A percentile compares a stretch with the other conserved stretches of the same genome.
Evolutionary conservation across 345 rosid genomes (phyloP).

Genomic region (Rhodamnia rubescens): DNA sequence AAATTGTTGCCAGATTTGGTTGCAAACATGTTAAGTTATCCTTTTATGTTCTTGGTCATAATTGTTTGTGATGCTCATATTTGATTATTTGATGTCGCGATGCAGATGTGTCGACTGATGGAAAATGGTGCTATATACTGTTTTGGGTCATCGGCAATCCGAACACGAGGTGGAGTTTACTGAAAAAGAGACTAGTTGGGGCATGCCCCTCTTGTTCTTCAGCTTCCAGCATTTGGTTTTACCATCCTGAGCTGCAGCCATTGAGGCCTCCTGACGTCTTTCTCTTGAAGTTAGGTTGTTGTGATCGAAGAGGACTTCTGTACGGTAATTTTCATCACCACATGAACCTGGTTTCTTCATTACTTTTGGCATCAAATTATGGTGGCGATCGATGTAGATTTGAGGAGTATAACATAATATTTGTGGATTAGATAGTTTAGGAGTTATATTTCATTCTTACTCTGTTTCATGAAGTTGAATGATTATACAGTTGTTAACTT

Average conservation of each 20-base stretch:
- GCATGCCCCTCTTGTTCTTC: constrained; percentile 74
- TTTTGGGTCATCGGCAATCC: constrained; percentile 80
- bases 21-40: neutral
- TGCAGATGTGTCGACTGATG: constrained; percentile 89
- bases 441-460: neutral
- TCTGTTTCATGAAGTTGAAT: neutral
- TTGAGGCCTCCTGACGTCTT: constrained; percentile 67
- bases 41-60: neutral
- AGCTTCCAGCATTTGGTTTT: constrained; percentile 60
- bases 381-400: neutral
- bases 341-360: neutral
- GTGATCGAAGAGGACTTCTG: constrained; percentile 74
- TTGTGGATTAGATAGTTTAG: neutral
- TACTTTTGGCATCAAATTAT: neutral
- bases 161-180: constrained; percentile 61
- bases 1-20: neutral
- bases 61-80: neutral
- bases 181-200: constrained; percentile 72
- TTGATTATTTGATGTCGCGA: constrained; percentile 6
- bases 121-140: constrained; percentile 92
- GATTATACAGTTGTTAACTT: neutral
- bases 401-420: neutral
- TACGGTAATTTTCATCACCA: constrained; percentile 32
- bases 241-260: constrained; percentile 40
- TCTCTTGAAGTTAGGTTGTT: constrained; percentile 62